Evolutionary conservation across 78 protist species (phyloP).

Genomic region (Ministeria vibrans): DNA sequence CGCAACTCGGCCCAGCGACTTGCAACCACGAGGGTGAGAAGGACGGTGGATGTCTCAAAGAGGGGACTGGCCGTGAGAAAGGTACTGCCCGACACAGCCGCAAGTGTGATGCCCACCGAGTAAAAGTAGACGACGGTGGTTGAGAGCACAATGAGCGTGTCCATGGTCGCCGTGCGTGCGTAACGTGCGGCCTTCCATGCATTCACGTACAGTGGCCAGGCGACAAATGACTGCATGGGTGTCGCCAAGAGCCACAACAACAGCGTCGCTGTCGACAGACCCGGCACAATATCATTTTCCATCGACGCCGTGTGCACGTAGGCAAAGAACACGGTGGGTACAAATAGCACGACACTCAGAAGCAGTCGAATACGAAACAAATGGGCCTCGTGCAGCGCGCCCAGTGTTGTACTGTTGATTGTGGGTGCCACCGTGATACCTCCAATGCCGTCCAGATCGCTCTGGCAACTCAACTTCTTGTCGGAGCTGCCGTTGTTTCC

Average conservation of each 20-base stretch:
- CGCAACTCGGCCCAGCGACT: no score
- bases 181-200: slow-evolving; percentile 52
- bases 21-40: no score
- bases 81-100: no score
- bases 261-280: slow-evolving; percentile 1
- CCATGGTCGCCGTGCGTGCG: slow-evolving; percentile 77
- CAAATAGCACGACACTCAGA: background rate
- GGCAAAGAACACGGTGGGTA: background rate
- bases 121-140: slow-evolving; percentile 68
- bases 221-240: slow-evolving; percentile 63
- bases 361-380: background rate
- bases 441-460: no score
- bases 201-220: slow-evolving; percentile 52
- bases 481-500: no score
- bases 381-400: background rate
- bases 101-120: no score
- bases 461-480: no score
- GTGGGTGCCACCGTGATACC: no score
- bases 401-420: background rate
- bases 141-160: slow-evolving; percentile 78
- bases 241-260: slow-evolving; percentile 43
- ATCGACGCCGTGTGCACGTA: background rate
- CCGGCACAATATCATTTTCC: background rate
- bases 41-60: no score
- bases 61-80: no score